A percentile compares a stretch with the other conserved stretches of the same genome.
These are phyloP conservation scores for Cercospora beticola DNA, from an alignment of 2,329 filamentous ascomycete genomes.

Conservation along the genomic window DNA sequence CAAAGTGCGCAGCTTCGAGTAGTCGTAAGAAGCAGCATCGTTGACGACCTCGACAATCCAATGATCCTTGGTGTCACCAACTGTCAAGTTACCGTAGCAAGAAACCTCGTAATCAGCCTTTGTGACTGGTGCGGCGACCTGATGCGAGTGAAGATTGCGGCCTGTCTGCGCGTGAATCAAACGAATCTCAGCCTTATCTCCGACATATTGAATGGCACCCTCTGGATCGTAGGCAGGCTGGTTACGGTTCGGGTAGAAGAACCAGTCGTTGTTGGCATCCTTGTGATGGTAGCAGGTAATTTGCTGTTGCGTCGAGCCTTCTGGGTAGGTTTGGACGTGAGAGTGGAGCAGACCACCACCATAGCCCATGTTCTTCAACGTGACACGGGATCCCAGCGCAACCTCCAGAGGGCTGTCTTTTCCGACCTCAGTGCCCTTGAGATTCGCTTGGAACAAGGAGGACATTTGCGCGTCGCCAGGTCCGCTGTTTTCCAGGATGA, in stretches of 20 bases:
- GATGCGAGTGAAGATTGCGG: slow-evolving; percentile 93
- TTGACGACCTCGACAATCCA: slow-evolving; percentile 91
- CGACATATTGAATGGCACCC: slow-evolving; percentile 69
- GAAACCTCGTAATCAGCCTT: slow-evolving; percentile 93
- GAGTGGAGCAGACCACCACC: slow-evolving; percentile 94
- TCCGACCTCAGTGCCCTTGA: slow-evolving; percentile 89
- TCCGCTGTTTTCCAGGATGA: slow-evolving; percentile 87
- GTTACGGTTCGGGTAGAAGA: slow-evolving; percentile 89
- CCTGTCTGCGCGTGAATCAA: slow-evolving; percentile 93
- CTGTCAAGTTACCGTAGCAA: slow-evolving; percentile 89
- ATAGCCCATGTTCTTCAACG: slow-evolving; percentile 99
- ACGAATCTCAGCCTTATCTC: slow-evolving; percentile 74
- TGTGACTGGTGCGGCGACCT: slow-evolving; percentile 81
- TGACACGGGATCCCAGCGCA: slow-evolving; percentile 82
- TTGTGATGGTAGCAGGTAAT: slow-evolving; percentile 99
- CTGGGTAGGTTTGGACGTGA: slow-evolving; percentile 92
- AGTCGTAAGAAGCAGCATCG: slow-evolving; percentile 83
- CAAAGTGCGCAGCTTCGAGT: slow-evolving; percentile 81
- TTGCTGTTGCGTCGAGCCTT: slow-evolving; percentile 91
- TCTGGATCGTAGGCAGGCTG: slow-evolving; percentile 71
- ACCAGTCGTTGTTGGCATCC: slow-evolving; percentile 99
- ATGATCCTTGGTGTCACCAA: slow-evolving; percentile 97
- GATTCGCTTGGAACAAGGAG: slow-evolving; percentile 96
- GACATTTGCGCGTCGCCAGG: slow-evolving; percentile 99
- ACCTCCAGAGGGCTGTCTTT: slow-evolving; percentile 92